Conservation (phyloP, 176 grass and related monocot species). For the Ampelocalamus luodianensis region DNA sequence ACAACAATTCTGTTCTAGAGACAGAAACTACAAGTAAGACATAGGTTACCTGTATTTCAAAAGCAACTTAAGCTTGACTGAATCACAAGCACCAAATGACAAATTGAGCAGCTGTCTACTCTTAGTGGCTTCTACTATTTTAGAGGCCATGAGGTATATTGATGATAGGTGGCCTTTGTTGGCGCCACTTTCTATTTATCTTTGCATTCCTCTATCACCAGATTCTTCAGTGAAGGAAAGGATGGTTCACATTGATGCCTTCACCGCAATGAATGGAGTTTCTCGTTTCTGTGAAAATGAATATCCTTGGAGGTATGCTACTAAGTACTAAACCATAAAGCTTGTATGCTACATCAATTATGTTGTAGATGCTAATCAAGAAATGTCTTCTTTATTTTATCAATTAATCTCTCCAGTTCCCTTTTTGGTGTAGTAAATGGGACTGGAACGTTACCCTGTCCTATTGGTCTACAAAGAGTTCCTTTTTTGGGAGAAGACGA, state of each 20-base stretch:
- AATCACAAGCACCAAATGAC: constrained; percentile 19
- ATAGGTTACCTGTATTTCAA: constrained; percentile 19
- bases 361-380: constrained; percentile 21
- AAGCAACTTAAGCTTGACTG: constrained; percentile 14
- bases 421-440: not conserved
- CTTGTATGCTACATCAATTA: not conserved
- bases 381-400: not conserved
- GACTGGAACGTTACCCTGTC: not conserved
- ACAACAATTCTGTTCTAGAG: constrained; percentile 18
- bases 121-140: constrained; percentile 26
- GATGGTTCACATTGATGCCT: constrained; percentile 82
- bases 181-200: constrained; percentile 11
- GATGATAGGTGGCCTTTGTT: constrained; percentile 31
- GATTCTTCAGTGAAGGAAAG: constrained; percentile 72
- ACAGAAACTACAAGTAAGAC: not conserved
- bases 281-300: constrained; percentile 92
- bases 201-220: constrained; percentile 45
- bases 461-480: not conserved
- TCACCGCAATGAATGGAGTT: constrained; percentile 92
- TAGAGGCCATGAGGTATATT: constrained; percentile 15
- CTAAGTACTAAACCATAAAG: constrained; percentile 17
- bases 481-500: not conserved
- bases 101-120: constrained; percentile 34
- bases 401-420: constrained; percentile 2
- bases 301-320: constrained; percentile 89